Percentiles rank a stretch among this genome's conserved stretches.
These are phyloP conservation scores for Perkinsus chesapeaki DNA, from an alignment of 169 alveolate genomes.

Conservation along the genomic window DNA sequence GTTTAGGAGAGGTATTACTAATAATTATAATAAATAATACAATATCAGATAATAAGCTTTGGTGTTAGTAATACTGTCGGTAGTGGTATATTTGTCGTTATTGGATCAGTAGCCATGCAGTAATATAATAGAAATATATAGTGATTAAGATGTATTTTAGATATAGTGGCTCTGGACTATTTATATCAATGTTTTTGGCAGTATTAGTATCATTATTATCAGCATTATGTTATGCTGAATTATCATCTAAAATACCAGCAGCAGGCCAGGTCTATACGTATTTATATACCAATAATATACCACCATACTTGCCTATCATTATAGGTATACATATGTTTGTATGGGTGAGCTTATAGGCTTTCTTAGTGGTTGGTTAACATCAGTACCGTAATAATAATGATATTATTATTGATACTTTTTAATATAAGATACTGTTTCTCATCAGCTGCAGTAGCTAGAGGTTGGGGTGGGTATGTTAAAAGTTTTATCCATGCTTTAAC, in stretches of 20 bases:
- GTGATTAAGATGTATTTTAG: neutral
- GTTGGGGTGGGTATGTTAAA: neutral
- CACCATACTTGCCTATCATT: too few species aligned
- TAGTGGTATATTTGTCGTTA: neutral
- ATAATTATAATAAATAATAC: too few species aligned
- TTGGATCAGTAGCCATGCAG: neutral
- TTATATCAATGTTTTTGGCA: neutral
- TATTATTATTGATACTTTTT: neutral
- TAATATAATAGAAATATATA: too few species aligned
- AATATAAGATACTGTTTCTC: neutral
- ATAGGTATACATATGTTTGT: neutral
- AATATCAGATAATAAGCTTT: neutral
- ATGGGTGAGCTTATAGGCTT: neutral
- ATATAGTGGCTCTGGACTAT: neutral
- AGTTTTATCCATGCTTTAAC: neutral
- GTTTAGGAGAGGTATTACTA: neutral
- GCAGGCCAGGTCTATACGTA: neutral
- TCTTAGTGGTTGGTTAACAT: neutral
- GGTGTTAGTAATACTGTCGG: neutral
- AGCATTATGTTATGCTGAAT: neutral
- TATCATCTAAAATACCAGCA: neutral
- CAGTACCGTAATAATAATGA: neutral
- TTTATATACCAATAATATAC: neutral
- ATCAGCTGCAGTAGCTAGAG: neutral
- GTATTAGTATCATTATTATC: neutral